phyloP scores from a whole-genome alignment of 2,329 filamentous ascomycete genomes.

The Colletotrichum falcatum region DNA sequence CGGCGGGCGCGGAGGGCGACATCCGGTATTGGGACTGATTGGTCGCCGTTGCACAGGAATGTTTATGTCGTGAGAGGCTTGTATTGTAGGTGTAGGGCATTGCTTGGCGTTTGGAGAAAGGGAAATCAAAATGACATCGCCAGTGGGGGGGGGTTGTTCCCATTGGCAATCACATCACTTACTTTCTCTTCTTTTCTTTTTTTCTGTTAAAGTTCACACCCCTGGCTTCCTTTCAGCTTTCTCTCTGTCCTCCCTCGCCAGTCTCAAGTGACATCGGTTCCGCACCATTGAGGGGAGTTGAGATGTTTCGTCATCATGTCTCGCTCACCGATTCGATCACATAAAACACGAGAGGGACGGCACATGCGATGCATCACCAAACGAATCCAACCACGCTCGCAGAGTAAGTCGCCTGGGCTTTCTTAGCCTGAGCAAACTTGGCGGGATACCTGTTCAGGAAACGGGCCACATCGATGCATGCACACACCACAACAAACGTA shows the following conservation, averaged over 20 bases:
- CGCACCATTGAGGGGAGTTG: background rate
- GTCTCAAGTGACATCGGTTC: background rate
- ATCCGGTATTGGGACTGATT: slow-evolving; percentile 93
- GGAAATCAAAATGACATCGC: slow-evolving; percentile 20
- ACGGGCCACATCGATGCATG: background rate
- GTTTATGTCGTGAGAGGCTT: background rate
- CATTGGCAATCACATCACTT: background rate
- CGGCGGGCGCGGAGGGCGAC: slow-evolving; percentile 87
- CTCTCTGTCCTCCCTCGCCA: background rate
- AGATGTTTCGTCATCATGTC: background rate
- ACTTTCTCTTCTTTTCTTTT: background rate
- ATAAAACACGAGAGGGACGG: background rate
- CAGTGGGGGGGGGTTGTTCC: background rate
- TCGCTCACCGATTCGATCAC: background rate
- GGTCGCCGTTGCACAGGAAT: background rate
- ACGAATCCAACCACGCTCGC: background rate
- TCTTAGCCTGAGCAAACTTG: background rate
- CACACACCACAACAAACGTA: background rate
- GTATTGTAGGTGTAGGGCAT: slow-evolving; percentile 35
- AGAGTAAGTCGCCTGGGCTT: background rate
- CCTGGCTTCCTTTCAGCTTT: background rate
- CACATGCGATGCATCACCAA: background rate
- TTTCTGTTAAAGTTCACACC: too few relatives aligned
- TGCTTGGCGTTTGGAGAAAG: slow-evolving; percentile 38
- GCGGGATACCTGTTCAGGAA: background rate